A percentile compares a stretch with the other conserved stretches of the same genome.
phyloP scores from a whole-genome alignment of 805 yeast genomes.

The Cyberlindnera japonica region DNA sequence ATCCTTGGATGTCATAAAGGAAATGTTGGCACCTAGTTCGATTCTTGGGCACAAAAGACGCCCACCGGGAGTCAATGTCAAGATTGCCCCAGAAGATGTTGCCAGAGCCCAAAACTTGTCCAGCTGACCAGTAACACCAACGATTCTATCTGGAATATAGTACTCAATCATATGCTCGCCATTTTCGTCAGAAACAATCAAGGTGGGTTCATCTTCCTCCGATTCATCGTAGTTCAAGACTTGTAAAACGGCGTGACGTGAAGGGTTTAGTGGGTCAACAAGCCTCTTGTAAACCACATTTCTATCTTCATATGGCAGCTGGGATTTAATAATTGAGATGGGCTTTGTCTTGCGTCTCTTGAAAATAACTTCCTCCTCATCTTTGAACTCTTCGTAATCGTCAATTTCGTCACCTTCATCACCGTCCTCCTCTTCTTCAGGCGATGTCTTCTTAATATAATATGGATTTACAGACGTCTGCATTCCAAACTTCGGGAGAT shows the following conservation, averaged over 20 bases:
- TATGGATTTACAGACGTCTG: conserved; percentile 62
- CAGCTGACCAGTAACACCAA: conserved; percentile 38
- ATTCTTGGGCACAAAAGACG: conserved; percentile 42
- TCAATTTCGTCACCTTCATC: conserved; percentile 28
- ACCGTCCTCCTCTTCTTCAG: conserved; percentile 24
- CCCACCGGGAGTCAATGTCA: conserved; percentile 44
- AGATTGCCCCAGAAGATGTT: conserved; percentile 56
- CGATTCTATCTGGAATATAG: conserved; percentile 37
- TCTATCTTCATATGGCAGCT: conserved; percentile 15
- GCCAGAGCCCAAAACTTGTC: conserved; percentile 48
- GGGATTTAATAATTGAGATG: conserved; percentile 18
- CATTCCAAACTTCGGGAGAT: conserved; percentile 60
- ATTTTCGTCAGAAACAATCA: conserved; percentile 33
- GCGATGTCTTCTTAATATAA: conserved; percentile 31
- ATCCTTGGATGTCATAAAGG: conserved; percentile 34
- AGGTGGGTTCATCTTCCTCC: conserved; percentile 36
- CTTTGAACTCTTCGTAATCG: conserved; percentile 43
- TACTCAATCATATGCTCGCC: conserved; percentile 38
- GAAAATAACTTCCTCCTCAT: conserved; percentile 35
- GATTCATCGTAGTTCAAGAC: conserved; percentile 29
- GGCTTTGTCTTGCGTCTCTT: conserved; percentile 33
- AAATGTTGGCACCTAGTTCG: conserved; percentile 48
- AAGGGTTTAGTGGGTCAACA: conserved; percentile 14
- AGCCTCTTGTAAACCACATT: conserved; percentile 13
- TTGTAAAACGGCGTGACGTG: conserved; percentile 31